Evolutionary conservation across 768 basidiomycete genomes (phyloP), one percentile per base, ranked within the genome.

Genomic region (Hericium erinaceus): DNA sequence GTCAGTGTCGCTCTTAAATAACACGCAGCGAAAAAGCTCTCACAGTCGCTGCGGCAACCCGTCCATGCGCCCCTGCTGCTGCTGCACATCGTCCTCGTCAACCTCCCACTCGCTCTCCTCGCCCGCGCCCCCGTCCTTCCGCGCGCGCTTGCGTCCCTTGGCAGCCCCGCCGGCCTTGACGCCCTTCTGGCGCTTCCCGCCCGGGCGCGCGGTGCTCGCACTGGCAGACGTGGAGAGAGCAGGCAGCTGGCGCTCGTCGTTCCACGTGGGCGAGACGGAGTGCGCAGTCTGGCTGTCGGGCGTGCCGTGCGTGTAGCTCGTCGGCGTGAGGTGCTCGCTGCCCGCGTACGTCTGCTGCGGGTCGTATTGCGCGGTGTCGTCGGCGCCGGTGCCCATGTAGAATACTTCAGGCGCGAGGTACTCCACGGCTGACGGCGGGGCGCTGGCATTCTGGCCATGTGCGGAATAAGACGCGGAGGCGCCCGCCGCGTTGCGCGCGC

Each of bases 261-360:
- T n/a, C 51, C 50, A 57, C 5, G 40, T 24, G 1, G 61, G 61
- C 3, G 61, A 60, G 1, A 46, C 44, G n/a, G n/a, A 46, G 44
- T 46, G 44, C 44, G 33, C 28, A 3, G 40, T 20, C 38, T 50
- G 58, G 6, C 52, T 55, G 26, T 8, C 33, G 15, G 57, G 56
- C 9, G 61, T 40, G 18, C n/a, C 37, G 13, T 55, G 53, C 1
- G 61, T 60, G 49, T 52, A n/a, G 8, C 50, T 28, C 6, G 12
- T 12, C 18, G 53, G 53, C 8, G 60, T 52, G 44, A 52, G 54
- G 6, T 6, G 12, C 28, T 33, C 52, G 18, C n/a, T 37, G 1
- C 50, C 55, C 12, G 49, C n/a, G 2, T 46, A 46, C 44, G 41
- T 5, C 41, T 46, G 44, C 41, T 18, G 16, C 18, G n/a, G 41